Conservation (phyloP, 805 yeast species). For the Metschnikowia cubensis region DNA sequence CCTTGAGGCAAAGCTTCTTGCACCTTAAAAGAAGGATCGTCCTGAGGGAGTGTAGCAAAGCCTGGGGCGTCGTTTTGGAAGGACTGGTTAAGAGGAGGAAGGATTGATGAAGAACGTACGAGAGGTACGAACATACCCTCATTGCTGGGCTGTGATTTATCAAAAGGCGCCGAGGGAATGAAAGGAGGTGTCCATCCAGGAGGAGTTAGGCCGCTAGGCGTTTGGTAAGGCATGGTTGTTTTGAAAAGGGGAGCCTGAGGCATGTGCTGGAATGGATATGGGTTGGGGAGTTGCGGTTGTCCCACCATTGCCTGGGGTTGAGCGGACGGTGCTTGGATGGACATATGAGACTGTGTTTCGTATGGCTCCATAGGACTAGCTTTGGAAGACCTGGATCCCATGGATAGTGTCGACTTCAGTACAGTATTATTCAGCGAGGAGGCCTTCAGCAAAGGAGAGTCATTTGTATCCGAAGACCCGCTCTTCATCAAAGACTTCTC, state of each 20-base stretch:
- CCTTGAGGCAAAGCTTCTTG: neutral
- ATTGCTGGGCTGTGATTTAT: neutral
- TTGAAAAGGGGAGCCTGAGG: neutral
- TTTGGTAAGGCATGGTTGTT: neutral
- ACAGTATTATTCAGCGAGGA: neutral
- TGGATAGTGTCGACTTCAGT: neutral
- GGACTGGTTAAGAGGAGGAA: neutral
- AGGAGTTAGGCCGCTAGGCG: neutral
- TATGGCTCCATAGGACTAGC: conserved; percentile 1
- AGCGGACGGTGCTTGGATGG: neutral
- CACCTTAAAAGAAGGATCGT: neutral
- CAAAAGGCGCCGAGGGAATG: neutral
- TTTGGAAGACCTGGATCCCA: neutral
- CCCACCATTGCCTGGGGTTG: neutral
- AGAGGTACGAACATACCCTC: neutral
- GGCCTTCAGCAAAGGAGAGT: neutral
- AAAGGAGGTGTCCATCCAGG: neutral
- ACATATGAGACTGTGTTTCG: neutral
- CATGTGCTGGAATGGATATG: neutral
- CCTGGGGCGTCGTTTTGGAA: neutral
- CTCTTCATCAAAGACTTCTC: conserved; percentile 11
- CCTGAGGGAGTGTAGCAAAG: neutral
- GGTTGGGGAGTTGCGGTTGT: neutral
- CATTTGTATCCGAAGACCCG: neutral
- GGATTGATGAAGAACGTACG: neutral